Base-by-base conservation (phyloP, 805 yeast species). In the Metschnikowia corniflorae region DNA sequence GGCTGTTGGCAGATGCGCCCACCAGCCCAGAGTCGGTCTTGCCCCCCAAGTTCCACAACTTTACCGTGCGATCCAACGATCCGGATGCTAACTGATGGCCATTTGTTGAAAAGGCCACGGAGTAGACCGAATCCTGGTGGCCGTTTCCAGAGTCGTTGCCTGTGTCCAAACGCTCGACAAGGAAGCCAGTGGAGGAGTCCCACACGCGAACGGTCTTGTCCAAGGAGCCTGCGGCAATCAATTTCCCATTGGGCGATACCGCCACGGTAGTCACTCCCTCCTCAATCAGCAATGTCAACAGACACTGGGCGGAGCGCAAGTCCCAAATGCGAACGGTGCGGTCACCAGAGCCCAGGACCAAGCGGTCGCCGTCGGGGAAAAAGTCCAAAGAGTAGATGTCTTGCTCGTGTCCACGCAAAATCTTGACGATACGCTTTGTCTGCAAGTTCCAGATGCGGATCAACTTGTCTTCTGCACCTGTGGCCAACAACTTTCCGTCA, bases 261-360 rank as follows among this genome's bases (percentile, higher is more conserved):
- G 97, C 96, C 30, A 91, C 97, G 0, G 98, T 91, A 38, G 98
- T 91, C 36, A 91, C 97, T 51, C 98, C 98, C 60, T 91, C 97
- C 64, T 91, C 97, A 53, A 91, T 89, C 13, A 88, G 78, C 48
- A 91, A 71, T 31, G 96, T 88, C 55, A 88, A 72, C 16, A 88
- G 80, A 60, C 96, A 86, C 65, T 86, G 88, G 16, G 95, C 93
- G 26, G 87, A 76, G 51, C 85, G 78, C 57, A 89, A 75, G 62
- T 91, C 96, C 98, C 98, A 91, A 55, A 93, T 83, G 59, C 96
- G 77, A 23, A 91, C 97, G 13, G 96, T 87, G 54, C 95, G 78
- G 65, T 91, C 98, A 40, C 98, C 98, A 12, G 94, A 82, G 25
- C 98, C 98, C 14, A 95, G 83, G 19, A 91, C 96, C 51, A 91